phyloP scores from a whole-genome alignment of 106 monocot genomes.

The Platanthera guangdongensis region DNA sequence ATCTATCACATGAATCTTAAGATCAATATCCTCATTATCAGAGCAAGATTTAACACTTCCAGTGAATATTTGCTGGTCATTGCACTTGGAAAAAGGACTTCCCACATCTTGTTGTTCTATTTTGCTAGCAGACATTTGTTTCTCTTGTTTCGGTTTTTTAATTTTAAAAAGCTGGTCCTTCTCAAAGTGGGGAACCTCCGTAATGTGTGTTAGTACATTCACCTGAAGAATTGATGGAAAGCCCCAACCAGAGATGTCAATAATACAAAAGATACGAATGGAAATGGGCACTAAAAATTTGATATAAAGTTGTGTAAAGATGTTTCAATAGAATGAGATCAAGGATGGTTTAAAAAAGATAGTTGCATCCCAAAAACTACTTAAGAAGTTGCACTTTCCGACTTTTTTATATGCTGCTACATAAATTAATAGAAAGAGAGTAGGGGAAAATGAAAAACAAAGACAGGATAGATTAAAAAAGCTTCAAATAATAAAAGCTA shows the following conservation, averaged over 20 bases:
- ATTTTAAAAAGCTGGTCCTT: conserved; percentile 1
- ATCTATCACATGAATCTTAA: background rate
- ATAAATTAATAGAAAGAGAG: no score
- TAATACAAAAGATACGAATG: no score
- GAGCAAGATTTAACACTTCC: background rate
- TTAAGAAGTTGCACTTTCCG: no score
- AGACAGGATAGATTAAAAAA: no score
- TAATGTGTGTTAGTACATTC: conserved; percentile 35
- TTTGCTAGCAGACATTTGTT: conserved; percentile 6
- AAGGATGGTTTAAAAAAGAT: no score
- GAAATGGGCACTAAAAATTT: no score
- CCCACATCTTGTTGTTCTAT: background rate
- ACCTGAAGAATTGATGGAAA: conserved; percentile 20
- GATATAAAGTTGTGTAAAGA: no score
- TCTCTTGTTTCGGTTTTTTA: conserved; percentile 11
- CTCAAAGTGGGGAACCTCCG: conserved; percentile 14
- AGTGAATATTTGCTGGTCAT: background rate
- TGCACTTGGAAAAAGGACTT: background rate
- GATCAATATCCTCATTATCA: background rate
- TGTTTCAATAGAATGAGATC: no score
- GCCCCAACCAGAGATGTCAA: background rate
- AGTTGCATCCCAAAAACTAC: no score
- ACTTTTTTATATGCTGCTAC: no score
- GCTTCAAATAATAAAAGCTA: no score
- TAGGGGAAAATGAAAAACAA: no score